Evolutionary conservation across 768 basidiomycete species (phyloP), one percentile per base, ranked within the genome.

Genomic region (Pleurotus pulmonarius): DNA sequence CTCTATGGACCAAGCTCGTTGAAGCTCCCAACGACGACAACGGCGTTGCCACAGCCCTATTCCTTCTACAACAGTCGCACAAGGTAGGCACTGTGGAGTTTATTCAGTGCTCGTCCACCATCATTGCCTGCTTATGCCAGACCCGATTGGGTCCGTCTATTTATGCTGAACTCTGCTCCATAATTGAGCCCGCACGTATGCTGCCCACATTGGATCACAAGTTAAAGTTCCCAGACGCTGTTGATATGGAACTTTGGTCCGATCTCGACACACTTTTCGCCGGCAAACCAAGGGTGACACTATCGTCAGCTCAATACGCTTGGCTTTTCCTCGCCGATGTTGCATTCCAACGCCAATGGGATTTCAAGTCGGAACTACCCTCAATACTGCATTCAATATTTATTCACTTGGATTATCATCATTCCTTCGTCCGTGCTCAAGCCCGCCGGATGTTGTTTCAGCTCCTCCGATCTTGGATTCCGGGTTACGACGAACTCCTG

Each of bases 291-390:
- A 75, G 86, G 29, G 72, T 88, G 46, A 74, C 83, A 2, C 74
- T 96, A 49, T 90, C 90, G 13, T 84, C 90, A 0, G 92, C 91
- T 12, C 94, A 96, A 65, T 91, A 91, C 65, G 93, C 94, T 1
- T 83, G 94, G 72, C 76, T 96, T 7, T 94, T 94, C 65, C 70
- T 95, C 24, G 81, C 85, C 2, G 90, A 94, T 59, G 79, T 88
- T 34, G 83, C 88, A 0, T 70, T 92, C 25, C 86, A 89, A 60
- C 82, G 87, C 26, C 83, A 82, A 60, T 92, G 90, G 89, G 88
- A 89, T 56, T 72, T 87, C 61, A 78, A 83, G 52, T 73, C 78
- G 8, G 82, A 89, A 55, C 73, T 98, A 9, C 86, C 91, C 1
- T 71, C 81, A 7, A 77, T 97, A 15, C 82, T 98, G 26, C 90